phyloP scores from a whole-genome alignment of 2,329 filamentous ascomycete species.

The Canariomyces notabilis region DNA sequence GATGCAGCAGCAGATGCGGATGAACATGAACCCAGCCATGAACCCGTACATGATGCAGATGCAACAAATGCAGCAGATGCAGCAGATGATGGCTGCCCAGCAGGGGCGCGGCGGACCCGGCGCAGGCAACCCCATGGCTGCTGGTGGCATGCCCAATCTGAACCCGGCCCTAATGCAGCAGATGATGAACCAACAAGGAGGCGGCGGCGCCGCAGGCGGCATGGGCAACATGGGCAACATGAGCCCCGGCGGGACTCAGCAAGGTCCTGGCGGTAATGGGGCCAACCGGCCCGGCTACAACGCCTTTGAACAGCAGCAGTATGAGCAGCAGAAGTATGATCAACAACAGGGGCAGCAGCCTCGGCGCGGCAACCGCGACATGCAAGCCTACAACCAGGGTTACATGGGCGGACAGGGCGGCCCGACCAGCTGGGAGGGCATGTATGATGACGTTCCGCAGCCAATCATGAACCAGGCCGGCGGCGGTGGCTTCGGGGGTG shows the following conservation, averaged over 20 bases:
- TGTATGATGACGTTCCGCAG: constrained; percentile 94
- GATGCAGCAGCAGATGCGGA: constrained; percentile 91
- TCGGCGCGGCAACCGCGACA: constrained; percentile 42
- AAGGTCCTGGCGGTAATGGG: constrained; percentile 23
- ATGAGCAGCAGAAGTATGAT: constrained; percentile 75
- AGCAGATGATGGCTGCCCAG: constrained; percentile 39
- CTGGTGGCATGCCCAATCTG: constrained; percentile 36
- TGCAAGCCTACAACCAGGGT: constrained; percentile 25
- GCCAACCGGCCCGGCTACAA: constrained; percentile 53
- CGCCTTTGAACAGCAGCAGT: constrained; percentile 66
- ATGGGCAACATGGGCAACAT: constrained; percentile 11
- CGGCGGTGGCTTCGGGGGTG: constrained; percentile 33
- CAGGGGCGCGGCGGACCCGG: constrained; percentile 26
- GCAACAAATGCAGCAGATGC: constrained; percentile 34
- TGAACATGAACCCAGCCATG: constrained; percentile 78
- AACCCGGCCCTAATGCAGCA: constrained; percentile 42
- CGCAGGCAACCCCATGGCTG: constrained; percentile 35
- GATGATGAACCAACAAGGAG: constrained; percentile 42
- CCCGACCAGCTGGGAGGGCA: constrained; percentile 91
- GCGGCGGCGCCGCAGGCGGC: constrained; percentile 16
- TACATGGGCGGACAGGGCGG: constrained; percentile 33
- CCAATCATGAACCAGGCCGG: constrained; percentile 54
- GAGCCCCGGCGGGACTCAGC: constrained; percentile 3
- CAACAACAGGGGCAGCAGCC: constrained; percentile 46
- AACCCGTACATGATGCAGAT: constrained; percentile 66